A percentile compares a stretch with the other conserved stretches of the same genome.
These are phyloP conservation scores for Phytophthora hibernalis DNA, from an alignment of 352 stramenopile species.

Conservation along the genomic window DNA sequence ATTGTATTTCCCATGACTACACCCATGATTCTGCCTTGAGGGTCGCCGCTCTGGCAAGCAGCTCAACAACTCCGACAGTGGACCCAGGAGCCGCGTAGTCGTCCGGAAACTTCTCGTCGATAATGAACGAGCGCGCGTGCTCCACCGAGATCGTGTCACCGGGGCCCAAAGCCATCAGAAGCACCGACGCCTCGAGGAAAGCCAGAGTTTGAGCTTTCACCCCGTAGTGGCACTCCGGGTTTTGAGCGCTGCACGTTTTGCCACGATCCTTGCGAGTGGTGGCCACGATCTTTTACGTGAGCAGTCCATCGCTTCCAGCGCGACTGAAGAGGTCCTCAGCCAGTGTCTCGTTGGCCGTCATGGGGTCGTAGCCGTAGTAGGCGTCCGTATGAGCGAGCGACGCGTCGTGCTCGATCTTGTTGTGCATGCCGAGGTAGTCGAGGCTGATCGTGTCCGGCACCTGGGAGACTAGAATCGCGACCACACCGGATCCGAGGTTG, in stretches of 20 bases:
- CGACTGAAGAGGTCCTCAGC: conserved; percentile 37
- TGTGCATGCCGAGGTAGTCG: conserved; percentile 51
- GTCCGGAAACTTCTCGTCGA: conserved; percentile 43
- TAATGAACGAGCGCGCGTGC: conserved; percentile 39
- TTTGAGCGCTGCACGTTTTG: conserved; percentile 37
- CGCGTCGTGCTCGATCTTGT: conserved; percentile 55
- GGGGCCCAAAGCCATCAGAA: conserved; percentile 30
- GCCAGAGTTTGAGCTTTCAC: conserved; percentile 27
- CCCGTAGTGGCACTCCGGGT: conserved; percentile 36
- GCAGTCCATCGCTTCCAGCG: conserved; percentile 26
- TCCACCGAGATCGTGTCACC: conserved; percentile 37
- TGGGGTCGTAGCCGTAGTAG: conserved; percentile 42
- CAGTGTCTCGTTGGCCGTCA: conserved; percentile 33
- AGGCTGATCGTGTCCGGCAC: conserved; percentile 40
- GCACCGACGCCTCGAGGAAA: conserved; percentile 33
- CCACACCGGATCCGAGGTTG: conserved; percentile 38
- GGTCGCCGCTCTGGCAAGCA: conserved; percentile 26
- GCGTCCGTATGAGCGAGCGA: conserved; percentile 51
- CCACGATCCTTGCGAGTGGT: conserved; percentile 31
- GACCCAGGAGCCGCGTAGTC: conserved; percentile 23
- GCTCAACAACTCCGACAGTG: conserved; percentile 21
- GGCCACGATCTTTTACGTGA: conserved; percentile 35
- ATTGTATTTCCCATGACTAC: too few relatives aligned
- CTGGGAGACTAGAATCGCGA: conserved; percentile 29
- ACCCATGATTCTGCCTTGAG: conserved; percentile 36